These are phyloP conservation scores for Ophiorrhiza pumila DNA, from an alignment of 257 asterid genomes.

Conservation along the genomic window DNA sequence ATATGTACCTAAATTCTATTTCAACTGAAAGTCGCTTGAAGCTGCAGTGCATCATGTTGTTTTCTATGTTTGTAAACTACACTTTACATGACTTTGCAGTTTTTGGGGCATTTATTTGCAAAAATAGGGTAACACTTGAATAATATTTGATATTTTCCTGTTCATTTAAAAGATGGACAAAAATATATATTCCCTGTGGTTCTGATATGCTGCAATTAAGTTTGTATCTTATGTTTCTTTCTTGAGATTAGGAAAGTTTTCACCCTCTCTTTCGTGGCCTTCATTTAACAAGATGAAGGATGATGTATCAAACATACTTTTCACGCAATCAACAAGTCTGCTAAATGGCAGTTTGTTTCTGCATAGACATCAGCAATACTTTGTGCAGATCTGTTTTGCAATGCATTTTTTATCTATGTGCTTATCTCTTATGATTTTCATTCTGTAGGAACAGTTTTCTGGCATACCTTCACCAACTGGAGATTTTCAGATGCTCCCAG, in stretches of 20 bases:
- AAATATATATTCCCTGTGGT: too few species aligned
- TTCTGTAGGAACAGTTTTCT: conserved; percentile 20
- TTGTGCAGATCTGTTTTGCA: not conserved
- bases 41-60: not conserved
- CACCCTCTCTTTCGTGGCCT: not conserved
- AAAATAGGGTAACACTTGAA: not conserved
- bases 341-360: not conserved
- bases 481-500: conserved; percentile 29
- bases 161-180: too few species aligned
- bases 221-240: not conserved
- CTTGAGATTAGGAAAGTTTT: not conserved
- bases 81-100: not conserved
- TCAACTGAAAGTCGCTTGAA: not conserved
- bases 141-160: not conserved
- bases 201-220: not conserved
- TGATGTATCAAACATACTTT: not conserved
- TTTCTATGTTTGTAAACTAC: not conserved
- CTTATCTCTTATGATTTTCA: conserved; percentile 3
- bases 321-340: not conserved
- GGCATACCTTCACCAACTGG: conserved; percentile 30
- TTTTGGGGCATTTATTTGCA: not conserved
- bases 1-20: not conserved
- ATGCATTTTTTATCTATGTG: not conserved
- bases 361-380: not conserved
- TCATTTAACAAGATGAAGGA: not conserved